phyloP scores from a whole-genome alignment of 2,329 filamentous ascomycete genomes.

The Exophiala sp. region DNA sequence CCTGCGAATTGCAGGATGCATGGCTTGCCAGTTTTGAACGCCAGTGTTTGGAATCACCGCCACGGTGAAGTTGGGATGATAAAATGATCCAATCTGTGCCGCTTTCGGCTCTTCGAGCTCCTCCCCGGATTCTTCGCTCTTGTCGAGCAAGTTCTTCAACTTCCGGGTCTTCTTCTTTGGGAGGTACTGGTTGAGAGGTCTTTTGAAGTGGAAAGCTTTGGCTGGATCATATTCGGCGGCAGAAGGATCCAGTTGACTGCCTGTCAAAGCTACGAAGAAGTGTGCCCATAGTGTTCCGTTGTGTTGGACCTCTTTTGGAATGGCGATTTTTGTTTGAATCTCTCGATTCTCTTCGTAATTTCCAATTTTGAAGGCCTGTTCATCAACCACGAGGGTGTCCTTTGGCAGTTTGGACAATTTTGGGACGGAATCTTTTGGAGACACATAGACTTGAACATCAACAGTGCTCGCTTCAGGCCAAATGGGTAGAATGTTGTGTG shows the following conservation, averaged over 20 bases:
- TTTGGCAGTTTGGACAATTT: conserved; percentile 63
- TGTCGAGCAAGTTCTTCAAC: conserved; percentile 74
- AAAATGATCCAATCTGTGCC: conserved; percentile 77
- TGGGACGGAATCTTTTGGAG: conserved; percentile 66
- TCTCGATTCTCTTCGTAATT: conserved; percentile 76
- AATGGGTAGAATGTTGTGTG: conserved; percentile 74
- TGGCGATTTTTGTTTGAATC: conserved; percentile 70
- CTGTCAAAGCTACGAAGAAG: conserved; percentile 79
- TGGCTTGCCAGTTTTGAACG: conserved; percentile 60
- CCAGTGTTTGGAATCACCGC: conserved; percentile 81
- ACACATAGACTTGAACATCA: conserved; percentile 82
- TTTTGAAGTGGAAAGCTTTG: conserved; percentile 77
- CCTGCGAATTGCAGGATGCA: conserved; percentile 72
- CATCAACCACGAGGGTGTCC: conserved; percentile 70
- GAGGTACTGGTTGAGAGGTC: conserved; percentile 84
- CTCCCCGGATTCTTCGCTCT: conserved; percentile 37
- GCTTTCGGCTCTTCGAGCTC: conserved; percentile 56
- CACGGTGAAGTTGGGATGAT: conserved; percentile 90
- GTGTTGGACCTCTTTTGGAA: conserved; percentile 77
- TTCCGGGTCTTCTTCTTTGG: conserved; percentile 87
- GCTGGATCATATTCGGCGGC: conserved; percentile 67
- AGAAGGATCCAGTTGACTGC: conserved; percentile 71
- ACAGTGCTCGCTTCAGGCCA: conserved; percentile 77
- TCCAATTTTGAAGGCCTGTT: conserved; percentile 74
- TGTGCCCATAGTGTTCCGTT: conserved; percentile 95